Evolutionary conservation across 1,139 yeast species (phyloP), one percentile per base, ranked within the genome.

Genomic region (Pichia sp.): DNA sequence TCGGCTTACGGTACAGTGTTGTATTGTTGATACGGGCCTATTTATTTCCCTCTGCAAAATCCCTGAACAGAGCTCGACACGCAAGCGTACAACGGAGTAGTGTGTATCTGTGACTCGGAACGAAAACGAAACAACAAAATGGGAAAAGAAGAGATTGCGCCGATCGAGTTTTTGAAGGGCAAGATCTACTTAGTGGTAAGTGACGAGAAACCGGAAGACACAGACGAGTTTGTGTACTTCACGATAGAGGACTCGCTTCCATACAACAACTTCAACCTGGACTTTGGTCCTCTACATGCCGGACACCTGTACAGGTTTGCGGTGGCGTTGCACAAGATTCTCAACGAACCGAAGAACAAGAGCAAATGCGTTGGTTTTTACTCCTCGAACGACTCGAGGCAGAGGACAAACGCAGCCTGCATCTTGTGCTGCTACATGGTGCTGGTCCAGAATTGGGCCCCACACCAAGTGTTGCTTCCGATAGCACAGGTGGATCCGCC

Each of bases 231-330:
- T 48, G 96, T 89, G 1, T 88, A 87, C 70, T 92, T 93, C 72
- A 90, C 98, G 0, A 88, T 93, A 3, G 99, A 93, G 67, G 96
- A 92, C 63, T 84, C 92, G 0, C 78, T 93, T 51, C 95, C 95
- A 5, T 93, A 93, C 70, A 93, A 93, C 68, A 79, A 96, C 13
- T 93, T 93, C 74, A 96, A 93, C 69, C 79, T 92, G 62, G 99
- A 93, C 70, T 93, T 93, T 71, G 99, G 99, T 45, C 99, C 99
- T 0, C 75, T 93, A 60, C 95, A 93, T 67, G 84, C 93, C 54
- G 98, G 97, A 1, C 95, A 87, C 69, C 75, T 93, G 57, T 93
- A 93, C 72, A 79, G 99, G 54, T 93, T 93, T 75, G 99, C 99
- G 0, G 97, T 93, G 29, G 86, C 88, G 16, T 78, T 93, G 58